Evolutionary conservation across 169 alveolate genomes (phyloP), one percentile per base, ranked within the genome.

Genomic region (Plasmodium adleri): DNA sequence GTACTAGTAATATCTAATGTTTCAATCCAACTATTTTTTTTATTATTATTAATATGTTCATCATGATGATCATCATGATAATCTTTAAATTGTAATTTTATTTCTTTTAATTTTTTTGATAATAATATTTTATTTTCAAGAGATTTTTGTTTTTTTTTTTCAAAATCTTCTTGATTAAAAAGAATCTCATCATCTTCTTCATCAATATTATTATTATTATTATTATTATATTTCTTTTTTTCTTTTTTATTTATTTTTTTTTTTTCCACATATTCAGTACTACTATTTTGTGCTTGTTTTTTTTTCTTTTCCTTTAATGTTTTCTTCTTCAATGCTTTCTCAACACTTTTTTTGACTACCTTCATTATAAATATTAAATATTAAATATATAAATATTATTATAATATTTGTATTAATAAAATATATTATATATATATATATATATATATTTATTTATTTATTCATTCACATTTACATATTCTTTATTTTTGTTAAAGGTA

Each of bases 1-100:
- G 89, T 49, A n/a, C 89, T 50, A 6, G 89, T 76, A 59, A 76
- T 24, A 75, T 76, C 89, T 39, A 76, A 76, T 43, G 50, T 76
- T 20, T 76, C 89, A 20, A 76, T 20, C 89, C 89, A 76, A 9
- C 15, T 74, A 47, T 54, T 56, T 13, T 70, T 70, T 5, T 74
- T 74, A 5, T 28, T 52, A 39, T 39, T 5, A 39, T 5, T 39
- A 39, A 0, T 39, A 39, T 39, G 22, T 20, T 20, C 9, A 32
- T 32, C 45, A 32, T n/a, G 22, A 20, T 20, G 0, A 20, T 20
- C 22, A 20, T 49, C 56, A 49, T 49, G 0, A 49, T 7, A 12
- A 49, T 15, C 22, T 49, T 58, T 12, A 26, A 64, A n/a, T 50
- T 64, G 22, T 15, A 76, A 22, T 70, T 63, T 47, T 76, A 76